These are phyloP conservation scores for Dimargaris verticillata DNA, from an alignment of 192 early-diverging fungal genomes.

Conservation along the genomic window DNA sequence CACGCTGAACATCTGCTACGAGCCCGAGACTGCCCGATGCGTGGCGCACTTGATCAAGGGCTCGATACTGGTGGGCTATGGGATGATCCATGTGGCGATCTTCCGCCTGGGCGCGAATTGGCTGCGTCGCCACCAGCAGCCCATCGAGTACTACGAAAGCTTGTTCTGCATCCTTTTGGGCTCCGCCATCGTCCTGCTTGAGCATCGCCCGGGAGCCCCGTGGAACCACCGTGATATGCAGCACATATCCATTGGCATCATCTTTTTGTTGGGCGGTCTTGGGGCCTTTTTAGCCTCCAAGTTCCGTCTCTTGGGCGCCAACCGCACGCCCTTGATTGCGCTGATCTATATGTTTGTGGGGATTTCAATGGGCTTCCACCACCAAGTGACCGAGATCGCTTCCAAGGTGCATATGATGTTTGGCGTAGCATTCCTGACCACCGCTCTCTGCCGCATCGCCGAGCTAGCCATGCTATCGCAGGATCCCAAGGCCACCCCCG, in stretches of 20 bases:
- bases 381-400: not conserved
- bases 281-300: not conserved
- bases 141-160: constrained; percentile 7
- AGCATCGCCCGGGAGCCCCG: not conserved
- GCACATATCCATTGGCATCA: constrained; percentile 3
- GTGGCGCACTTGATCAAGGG: constrained; percentile 9
- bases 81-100: not conserved
- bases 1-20: constrained; percentile 2
- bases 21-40: constrained; percentile 8
- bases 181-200: constrained; percentile 1
- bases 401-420: not conserved
- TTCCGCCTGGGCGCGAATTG: not conserved
- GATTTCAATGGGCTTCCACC: constrained; percentile 10
- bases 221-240: constrained; percentile 5
- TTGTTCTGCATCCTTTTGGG: constrained; percentile 5
- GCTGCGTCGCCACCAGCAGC: not conserved
- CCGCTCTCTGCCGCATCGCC: not conserved
- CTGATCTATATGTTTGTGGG: constrained; percentile 3
- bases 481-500: not conserved
- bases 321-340: constrained; percentile 1
- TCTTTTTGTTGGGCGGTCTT: constrained; percentile 3
- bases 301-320: not conserved
- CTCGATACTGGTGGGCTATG: constrained; percentile 10
- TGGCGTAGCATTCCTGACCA: not conserved
- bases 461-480: not conserved